Evolutionary conservation across 2,329 filamentous ascomycete species (phyloP).

Genomic region (Blastomyces silverae): DNA sequence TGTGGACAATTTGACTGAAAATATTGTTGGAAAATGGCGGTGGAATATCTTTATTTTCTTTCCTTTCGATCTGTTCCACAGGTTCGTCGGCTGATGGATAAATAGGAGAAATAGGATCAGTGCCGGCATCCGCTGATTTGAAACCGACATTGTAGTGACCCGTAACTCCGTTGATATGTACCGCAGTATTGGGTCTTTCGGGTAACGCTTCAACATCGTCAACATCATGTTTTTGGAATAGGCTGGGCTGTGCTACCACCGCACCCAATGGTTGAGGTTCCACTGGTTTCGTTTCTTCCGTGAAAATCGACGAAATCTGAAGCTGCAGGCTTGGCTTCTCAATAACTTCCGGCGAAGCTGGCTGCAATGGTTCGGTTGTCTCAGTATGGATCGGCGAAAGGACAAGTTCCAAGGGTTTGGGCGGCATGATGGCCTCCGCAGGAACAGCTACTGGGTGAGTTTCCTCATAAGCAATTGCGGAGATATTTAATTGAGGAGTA

Average conservation of each 20-base stretch:
- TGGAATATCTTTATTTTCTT: neutral
- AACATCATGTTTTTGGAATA: constrained; percentile 22
- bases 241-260: constrained; percentile 6
- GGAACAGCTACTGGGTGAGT: constrained; percentile 24
- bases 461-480: constrained; percentile 28
- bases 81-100: neutral
- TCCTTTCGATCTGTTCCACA: neutral
- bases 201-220: constrained; percentile 18
- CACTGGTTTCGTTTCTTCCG: constrained; percentile 21
- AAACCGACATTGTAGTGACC: constrained; percentile 15
- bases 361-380: constrained; percentile 25
- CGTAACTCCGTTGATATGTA: constrained; percentile 18
- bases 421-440: constrained; percentile 10
- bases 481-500: constrained; percentile 25
- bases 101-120: constrained; percentile 6
- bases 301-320: constrained; percentile 29
- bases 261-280: constrained; percentile 22
- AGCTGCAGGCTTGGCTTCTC: constrained; percentile 21
- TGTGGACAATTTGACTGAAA: constrained; percentile 11
- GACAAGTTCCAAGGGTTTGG: constrained; percentile 21
- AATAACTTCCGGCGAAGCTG: constrained; percentile 21
- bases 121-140: constrained; percentile 7
- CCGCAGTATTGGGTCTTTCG: constrained; percentile 21
- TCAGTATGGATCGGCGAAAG: constrained; percentile 34
- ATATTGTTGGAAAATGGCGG: constrained; percentile 3